Evolutionary conservation across 306 rosid species (phyloP), one percentile per base, ranked within the genome.

Genomic region (cucumber (Cucumis sativus)): DNA sequence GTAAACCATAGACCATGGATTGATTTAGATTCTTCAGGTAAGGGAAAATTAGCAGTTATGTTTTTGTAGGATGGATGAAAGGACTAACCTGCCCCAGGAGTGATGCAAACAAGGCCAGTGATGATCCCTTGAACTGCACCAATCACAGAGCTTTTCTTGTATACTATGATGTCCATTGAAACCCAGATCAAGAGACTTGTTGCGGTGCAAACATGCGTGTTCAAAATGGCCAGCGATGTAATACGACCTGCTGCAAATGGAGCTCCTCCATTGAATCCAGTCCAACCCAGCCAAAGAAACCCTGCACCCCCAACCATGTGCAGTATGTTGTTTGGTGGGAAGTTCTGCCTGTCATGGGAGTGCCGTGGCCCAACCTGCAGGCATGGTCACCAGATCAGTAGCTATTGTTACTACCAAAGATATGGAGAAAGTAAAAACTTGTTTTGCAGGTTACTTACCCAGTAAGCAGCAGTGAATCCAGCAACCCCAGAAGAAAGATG

Each of bases 101-200:
- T 92, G 81, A 92, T 89, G 81, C 97, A 92, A 20, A 89, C 96
- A 10, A 92, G 96, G 66, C 97, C 93, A 7, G 91, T 88, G 52
- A 89, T 92, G 91, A 90, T 92, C 79, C 97, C 97, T 75, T 89
- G 96, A 14, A 92, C 89, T 0, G 90, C 92, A 18, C 97, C 96
- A 25, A 83, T 80, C 8, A 92, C 84, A 30, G 96, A 88, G 79
- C 92, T 86, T 78, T 92, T 89, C 74, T 77, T 77, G 82, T 92
- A 86, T 8, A 86, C 79, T 10, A 88, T 15, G 89, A 92, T 83
- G 39, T 92, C 97, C 43, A 92, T 45, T 17, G 89, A 84, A 81
- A 89, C 81, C 97, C 97, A 92, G 21, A 92, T 85, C 76, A 92
- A 77, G 37, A 92, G 84, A 75, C 97, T 88, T 14, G 96, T 90